Conservation (phyloP, 2,329 filamentous ascomycete species). For the Colletotrichum nymphaeae region DNA sequence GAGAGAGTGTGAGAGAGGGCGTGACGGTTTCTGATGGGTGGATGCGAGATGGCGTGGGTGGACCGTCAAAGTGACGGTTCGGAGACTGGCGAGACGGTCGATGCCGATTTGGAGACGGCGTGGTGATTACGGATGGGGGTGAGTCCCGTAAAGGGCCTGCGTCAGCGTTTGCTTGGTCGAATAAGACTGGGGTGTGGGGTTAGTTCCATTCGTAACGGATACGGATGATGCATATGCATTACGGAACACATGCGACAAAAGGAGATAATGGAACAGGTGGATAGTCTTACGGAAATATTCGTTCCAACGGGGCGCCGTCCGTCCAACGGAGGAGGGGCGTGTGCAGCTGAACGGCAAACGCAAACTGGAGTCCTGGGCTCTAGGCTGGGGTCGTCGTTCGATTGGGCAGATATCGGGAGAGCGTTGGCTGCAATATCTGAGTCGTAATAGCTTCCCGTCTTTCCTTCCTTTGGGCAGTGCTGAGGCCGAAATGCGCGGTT, state of each 20-base stretch:
- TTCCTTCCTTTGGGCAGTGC: slow-evolving; percentile 10
- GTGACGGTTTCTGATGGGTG: neutral
- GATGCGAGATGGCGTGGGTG: slow-evolving; percentile 12
- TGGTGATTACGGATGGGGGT: neutral
- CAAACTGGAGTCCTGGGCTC: neutral
- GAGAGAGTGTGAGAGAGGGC: neutral
- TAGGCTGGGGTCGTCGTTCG: slow-evolving; percentile 5
- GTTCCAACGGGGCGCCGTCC: slow-evolving; percentile 18
- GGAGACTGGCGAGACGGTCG: slow-evolving; percentile 5
- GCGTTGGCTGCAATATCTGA: slow-evolving; percentile 10
- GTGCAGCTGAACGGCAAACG: slow-evolving; percentile 20
- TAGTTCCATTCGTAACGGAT: neutral
- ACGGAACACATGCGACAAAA: neutral
- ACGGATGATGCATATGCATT: neutral
- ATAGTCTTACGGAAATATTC: neutral
- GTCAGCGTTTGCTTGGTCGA: neutral
- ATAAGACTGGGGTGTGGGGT: neutral
- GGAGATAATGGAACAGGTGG: neutral
- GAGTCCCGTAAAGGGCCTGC: neutral
- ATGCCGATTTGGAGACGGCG: neutral
- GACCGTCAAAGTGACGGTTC: neutral
- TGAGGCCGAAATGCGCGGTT: neutral
- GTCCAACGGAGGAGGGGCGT: neutral
- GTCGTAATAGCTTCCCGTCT: slow-evolving; percentile 1
- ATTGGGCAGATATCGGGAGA: slow-evolving; percentile 17